These are phyloP conservation scores for Anthracocystis setariae DNA, from an alignment of 1,284 basidiomycete genomes.

Conservation along the genomic window DNA sequence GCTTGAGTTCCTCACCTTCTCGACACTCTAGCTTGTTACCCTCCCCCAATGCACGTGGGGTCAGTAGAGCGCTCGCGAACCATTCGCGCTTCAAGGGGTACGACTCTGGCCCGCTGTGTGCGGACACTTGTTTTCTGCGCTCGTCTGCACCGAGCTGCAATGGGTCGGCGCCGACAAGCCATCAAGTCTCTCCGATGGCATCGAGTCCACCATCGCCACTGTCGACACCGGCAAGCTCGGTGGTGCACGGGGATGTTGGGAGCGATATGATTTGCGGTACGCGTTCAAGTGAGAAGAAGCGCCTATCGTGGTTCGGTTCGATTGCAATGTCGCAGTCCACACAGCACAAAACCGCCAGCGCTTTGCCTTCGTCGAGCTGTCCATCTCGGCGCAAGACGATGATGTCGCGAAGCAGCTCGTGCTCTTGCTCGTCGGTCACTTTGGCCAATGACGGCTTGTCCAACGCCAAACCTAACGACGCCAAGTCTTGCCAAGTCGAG, in stretches of 20 bases:
- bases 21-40: constrained; percentile 34
- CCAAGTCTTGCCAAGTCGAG: neutral
- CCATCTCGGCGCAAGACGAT: constrained; percentile 1
- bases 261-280: neutral
- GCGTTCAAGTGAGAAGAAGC: constrained; percentile 17
- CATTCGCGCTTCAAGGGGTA: neutral
- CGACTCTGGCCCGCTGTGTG: neutral
- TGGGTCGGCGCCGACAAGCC: constrained; percentile 11
- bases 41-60: constrained; percentile 9
- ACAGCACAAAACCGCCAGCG: neutral
- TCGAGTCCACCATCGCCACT: constrained; percentile 12
- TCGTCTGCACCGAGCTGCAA: neutral
- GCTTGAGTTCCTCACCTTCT: constrained; percentile 43
- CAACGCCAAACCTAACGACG: neutral
- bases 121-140: neutral
- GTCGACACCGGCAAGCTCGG: constrained; percentile 22
- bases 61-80: constrained; percentile 4
- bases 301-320: constrained; percentile 24
- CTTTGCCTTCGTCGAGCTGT: constrained; percentile 7
- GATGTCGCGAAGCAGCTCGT: constrained; percentile 6
- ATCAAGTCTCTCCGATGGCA: constrained; percentile 17
- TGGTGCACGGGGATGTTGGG: constrained; percentile 10
- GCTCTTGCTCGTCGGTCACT: constrained; percentile 8
- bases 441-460: neutral
- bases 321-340: constrained; percentile 21